Conservation (phyloP, 2,329 filamentous ascomycete genomes). For the Setomelanomma holmii region DNA sequence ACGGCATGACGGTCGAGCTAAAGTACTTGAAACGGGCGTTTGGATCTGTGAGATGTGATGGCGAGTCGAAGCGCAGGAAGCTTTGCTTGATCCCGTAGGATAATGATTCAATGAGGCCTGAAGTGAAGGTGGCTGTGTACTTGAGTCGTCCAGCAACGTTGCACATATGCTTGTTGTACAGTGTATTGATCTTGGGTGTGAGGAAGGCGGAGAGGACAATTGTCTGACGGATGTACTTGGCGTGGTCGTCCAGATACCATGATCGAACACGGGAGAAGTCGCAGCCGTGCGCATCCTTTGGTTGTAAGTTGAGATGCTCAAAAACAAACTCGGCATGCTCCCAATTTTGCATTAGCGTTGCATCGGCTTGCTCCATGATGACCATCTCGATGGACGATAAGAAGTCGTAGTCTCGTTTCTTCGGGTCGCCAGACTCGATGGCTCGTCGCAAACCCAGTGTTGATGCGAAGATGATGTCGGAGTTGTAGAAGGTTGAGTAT, state of each 20-base stretch:
- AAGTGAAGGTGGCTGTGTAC: slow-evolving; percentile 69
- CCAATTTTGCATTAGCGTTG: slow-evolving; percentile 97
- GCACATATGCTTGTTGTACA: slow-evolving; percentile 77
- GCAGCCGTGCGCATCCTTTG: slow-evolving; percentile 86
- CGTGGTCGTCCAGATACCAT: slow-evolving; percentile 92
- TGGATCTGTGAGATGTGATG: slow-evolving; percentile 75
- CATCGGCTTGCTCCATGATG: slow-evolving; percentile 89
- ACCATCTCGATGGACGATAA: slow-evolving; percentile 92
- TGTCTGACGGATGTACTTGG: slow-evolving; percentile 82
- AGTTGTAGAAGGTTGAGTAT: slow-evolving; percentile 94
- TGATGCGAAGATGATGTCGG: slow-evolving; percentile 91
- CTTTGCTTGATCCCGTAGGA: slow-evolving; percentile 80
- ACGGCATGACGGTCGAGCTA: slow-evolving; percentile 78
- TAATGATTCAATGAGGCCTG: slow-evolving; percentile 73
- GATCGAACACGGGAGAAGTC: slow-evolving; percentile 89
- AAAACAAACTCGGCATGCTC: slow-evolving; percentile 94
- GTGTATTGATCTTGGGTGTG: slow-evolving; percentile 83
- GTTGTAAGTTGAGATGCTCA: slow-evolving; percentile 87
- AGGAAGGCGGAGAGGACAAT: slow-evolving; percentile 82
- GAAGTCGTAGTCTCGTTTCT: slow-evolving; percentile 83
- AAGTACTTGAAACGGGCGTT: slow-evolving; percentile 93
- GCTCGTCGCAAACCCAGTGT: slow-evolving; percentile 89
- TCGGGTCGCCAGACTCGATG: slow-evolving; percentile 76
- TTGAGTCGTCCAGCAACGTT: slow-evolving; percentile 84
- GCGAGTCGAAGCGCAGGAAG: slow-evolving; percentile 83